These are phyloP conservation scores for Ensete glaucum DNA, from an alignment of 176 grass and related monocot genomes.

Conservation along the genomic window DNA sequence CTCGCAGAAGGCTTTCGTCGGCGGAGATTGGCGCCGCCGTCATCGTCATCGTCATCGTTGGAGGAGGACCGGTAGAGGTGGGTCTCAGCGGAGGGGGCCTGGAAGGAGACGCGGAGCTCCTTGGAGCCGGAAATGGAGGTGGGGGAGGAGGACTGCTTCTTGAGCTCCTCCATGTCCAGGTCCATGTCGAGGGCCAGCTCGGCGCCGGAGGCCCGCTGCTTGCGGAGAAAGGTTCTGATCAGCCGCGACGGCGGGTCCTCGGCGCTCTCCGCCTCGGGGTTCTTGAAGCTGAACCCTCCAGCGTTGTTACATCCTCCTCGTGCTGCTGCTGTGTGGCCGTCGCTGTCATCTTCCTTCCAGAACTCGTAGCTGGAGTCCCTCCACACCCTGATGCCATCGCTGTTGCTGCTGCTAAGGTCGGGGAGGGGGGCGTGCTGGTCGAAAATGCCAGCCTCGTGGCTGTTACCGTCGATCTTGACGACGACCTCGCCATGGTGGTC, in stretches of 20 bases:
- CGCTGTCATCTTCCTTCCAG: slow-evolving; percentile 36
- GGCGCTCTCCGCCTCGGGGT: slow-evolving; percentile 20
- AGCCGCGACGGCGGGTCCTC: slow-evolving; percentile 67
- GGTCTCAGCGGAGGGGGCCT: slow-evolving; percentile 8
- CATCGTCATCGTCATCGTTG: slow-evolving; percentile 30
- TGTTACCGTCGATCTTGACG: slow-evolving; percentile 65
- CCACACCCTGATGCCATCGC: background rate
- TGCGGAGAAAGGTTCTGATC: slow-evolving; percentile 64
- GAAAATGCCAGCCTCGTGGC: background rate
- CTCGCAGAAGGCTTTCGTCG: slow-evolving; percentile 11
- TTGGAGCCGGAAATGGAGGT: slow-evolving; percentile 22
- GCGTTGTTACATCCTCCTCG: background rate
- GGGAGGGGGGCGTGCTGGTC: background rate
- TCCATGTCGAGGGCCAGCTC: slow-evolving; percentile 57
- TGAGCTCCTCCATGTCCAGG: slow-evolving; percentile 59
- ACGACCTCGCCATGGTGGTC: slow-evolving; percentile 49
- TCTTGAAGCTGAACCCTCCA: slow-evolving; percentile 49
- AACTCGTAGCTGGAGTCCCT: slow-evolving; percentile 26
- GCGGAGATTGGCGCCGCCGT: background rate
- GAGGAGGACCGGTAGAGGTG: slow-evolving; percentile 15
- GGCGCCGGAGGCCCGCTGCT: slow-evolving; percentile 43
- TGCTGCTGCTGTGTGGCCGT: slow-evolving; percentile 25
- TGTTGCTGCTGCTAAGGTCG: background rate
- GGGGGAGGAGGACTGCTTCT: slow-evolving; percentile 21
- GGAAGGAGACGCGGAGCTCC: slow-evolving; percentile 65